These are phyloP conservation scores for Tubosaeta brunneosetosa DNA, from an alignment of 768 basidiomycete species.

Conservation along the genomic window DNA sequence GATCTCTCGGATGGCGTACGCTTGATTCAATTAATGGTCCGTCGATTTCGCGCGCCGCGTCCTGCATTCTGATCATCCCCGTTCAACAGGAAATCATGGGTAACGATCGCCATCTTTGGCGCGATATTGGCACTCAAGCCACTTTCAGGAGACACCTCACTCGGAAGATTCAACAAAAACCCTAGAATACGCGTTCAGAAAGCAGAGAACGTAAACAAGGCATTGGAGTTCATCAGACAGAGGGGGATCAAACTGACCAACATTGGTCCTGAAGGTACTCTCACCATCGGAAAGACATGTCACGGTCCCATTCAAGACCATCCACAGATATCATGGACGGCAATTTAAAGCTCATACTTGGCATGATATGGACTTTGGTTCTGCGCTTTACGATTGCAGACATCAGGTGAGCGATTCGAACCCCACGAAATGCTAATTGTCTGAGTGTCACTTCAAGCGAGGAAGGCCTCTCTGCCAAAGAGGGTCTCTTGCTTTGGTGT, in stretches of 20 bases:
- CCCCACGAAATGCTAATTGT: neutral
- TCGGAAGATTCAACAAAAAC: slow-evolving; percentile 89
- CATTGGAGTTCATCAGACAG: slow-evolving; percentile 90
- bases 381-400: slow-evolving; percentile 97
- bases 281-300: neutral
- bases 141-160: slow-evolving; percentile 71
- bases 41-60: slow-evolving; percentile 11
- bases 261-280: slow-evolving; percentile 88
- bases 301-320: neutral
- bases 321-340: slow-evolving; percentile 94
- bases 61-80: neutral
- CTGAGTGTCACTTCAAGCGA: slow-evolving; percentile 51
- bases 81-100: slow-evolving; percentile 90
- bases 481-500: slow-evolving; percentile 96
- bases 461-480: slow-evolving; percentile 98
- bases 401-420: slow-evolving; percentile 66
- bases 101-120: slow-evolving; percentile 25
- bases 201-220: slow-evolving; percentile 97
- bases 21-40: slow-evolving; percentile 90
- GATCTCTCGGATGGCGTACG: slow-evolving; percentile 95
- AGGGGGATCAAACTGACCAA: slow-evolving; percentile 95
- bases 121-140: slow-evolving; percentile 7
- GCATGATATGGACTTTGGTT: slow-evolving; percentile 98
- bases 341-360: slow-evolving; percentile 97
- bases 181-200: slow-evolving; percentile 94